Evolutionary conservation across 306 rosid genomes (phyloP), one percentile per base, ranked within the genome.

Genomic region (Urtica urens): DNA sequence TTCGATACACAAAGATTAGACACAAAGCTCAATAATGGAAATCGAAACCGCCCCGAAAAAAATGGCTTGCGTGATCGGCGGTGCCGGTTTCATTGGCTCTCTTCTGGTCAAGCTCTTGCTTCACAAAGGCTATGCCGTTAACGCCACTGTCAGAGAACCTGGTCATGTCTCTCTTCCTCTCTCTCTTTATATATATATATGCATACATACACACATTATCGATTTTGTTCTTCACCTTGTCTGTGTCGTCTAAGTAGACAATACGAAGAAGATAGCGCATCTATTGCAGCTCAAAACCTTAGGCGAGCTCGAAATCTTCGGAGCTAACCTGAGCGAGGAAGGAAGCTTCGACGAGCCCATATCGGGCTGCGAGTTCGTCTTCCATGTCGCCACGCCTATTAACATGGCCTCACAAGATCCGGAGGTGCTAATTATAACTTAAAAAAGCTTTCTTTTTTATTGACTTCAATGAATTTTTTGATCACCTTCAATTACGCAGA

Each of bases 311-410:
- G 64, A 64, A 3, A 68, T 85, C 41, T 75, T 78, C 22, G 64
- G 59, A 46, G 93, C 78, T 51, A 93, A 85, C 24, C 72, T 85
- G 56, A 73, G 82, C 4, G 71, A 62, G 27, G 93, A 71, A 27
- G 75, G 51, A 26, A 59, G 76, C 53, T 81, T 85, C 35, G 87
- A 81, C 64, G 80, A 74, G 18, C 82, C 95, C 1, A 43, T 81
- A 48, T 66, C 78, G 15, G 87, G 77, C 11, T 85, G 83, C 73
- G 78, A 85, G 15, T 47, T 78, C 29, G 95, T 85, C 39, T 85
- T 80, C 70, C 87, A 80, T 54, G 68, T 85, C 38, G 95, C 95
- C 15, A 81, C 93, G 3, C 95, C 93, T 6, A 79, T 85, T 26
- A 42, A 81, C 72, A 75, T 85, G 56, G 84, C 78, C 55, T 85